These are phyloP conservation scores for Asclepias syriaca DNA, from an alignment of 257 asterid genomes.

Conservation along the genomic window DNA sequence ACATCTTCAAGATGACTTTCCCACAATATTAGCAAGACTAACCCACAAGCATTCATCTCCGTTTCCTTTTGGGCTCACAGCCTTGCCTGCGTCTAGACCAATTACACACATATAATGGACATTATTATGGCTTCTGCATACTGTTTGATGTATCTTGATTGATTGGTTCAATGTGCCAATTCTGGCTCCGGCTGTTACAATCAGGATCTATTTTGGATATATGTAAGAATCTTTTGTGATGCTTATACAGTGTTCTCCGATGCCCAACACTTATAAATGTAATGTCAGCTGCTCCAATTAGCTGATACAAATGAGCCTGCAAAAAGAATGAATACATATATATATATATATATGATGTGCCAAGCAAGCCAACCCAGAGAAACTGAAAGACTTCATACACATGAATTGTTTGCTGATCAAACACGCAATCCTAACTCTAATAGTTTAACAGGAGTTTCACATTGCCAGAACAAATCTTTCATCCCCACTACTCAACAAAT, in stretches of 20 bases:
- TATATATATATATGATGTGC: neutral
- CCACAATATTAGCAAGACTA: neutral
- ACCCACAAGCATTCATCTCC: neutral
- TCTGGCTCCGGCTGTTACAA: conserved; percentile 15
- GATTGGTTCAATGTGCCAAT: conserved; percentile 56
- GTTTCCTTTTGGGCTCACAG: neutral
- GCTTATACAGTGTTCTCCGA: conserved; percentile 48
- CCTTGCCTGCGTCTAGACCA: no score
- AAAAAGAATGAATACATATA: neutral
- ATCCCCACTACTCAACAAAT: no score
- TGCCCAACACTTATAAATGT: conserved; percentile 76
- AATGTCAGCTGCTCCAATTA: conserved; percentile 57
- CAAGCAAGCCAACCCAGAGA: neutral
- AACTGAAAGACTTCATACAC: neutral
- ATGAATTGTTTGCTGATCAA: neutral
- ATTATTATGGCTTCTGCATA: conserved; percentile 27
- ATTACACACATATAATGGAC: no score
- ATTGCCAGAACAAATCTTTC: neutral
- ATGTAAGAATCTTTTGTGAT: conserved; percentile 42
- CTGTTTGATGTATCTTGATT: conserved; percentile 25
- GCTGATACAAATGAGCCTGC: conserved; percentile 62
- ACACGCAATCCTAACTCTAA: no score
- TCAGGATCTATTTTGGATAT: conserved; percentile 44
- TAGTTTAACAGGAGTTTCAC: no score
- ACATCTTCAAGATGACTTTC: neutral